Percentiles rank a stretch among this genome's conserved stretches.
Evolutionary conservation across 2,329 filamentous ascomycete species (phyloP).

Genomic region (Phialophora chinensis): DNA sequence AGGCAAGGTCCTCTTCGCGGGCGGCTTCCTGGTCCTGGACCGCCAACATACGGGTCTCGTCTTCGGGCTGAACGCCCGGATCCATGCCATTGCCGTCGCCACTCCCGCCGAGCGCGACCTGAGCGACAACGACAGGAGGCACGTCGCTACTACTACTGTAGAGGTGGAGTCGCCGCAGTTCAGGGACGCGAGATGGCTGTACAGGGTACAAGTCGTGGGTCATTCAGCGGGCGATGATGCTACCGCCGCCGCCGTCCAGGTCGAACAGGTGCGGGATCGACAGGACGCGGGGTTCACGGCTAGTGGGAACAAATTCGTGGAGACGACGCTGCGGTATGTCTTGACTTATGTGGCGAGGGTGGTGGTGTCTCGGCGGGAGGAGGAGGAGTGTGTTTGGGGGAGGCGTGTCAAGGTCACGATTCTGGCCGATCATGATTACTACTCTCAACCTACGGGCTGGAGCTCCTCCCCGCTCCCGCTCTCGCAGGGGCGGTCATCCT

Average conservation of each 20-base stretch:
- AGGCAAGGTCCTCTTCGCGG: conserved; percentile 92
- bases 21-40: conserved; percentile 94
- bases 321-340: conserved; percentile 85
- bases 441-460: conserved; percentile 64
- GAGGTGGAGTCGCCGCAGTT: conserved; percentile 89
- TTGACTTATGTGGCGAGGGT: conserved; percentile 70
- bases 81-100: conserved; percentile 61
- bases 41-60: conserved; percentile 78
- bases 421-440: conserved; percentile 95
- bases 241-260: conserved; percentile 72
- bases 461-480: neutral
- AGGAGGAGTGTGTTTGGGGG: conserved; percentile 63
- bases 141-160: neutral
- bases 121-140: neutral
- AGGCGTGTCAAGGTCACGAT: conserved; percentile 73
- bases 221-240: conserved; percentile 67
- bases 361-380: conserved; percentile 48
- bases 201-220: conserved; percentile 67
- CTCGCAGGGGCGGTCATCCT: neutral
- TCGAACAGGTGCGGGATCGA: conserved; percentile 59
- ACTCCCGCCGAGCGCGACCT: neutral
- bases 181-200: conserved; percentile 82
- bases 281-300: conserved; percentile 31
- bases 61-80: conserved; percentile 68
- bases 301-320: conserved; percentile 79